These are phyloP conservation scores for Ascochyta rabiei DNA, from an alignment of 2,329 filamentous ascomycete genomes.

Conservation along the genomic window DNA sequence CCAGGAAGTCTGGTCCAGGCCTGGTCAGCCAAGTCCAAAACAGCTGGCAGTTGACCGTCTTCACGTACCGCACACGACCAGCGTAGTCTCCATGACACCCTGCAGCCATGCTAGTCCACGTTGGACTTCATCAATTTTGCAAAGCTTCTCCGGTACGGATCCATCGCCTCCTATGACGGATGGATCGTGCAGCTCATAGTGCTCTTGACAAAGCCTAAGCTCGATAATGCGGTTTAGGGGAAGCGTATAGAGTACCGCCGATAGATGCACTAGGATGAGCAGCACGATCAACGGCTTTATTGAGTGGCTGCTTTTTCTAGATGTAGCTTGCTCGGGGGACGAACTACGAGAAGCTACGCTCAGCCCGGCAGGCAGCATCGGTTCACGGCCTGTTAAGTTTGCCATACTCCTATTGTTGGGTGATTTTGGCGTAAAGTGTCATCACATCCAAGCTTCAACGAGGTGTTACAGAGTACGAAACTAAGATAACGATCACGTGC, in stretches of 20 bases:
- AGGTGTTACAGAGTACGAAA: background rate
- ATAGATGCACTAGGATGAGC: conserved; percentile 43
- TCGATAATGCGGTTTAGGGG: conserved; percentile 48
- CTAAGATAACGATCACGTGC: conserved; percentile 17
- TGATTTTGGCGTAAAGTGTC: background rate
- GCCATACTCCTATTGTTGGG: background rate
- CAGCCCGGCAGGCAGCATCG: background rate
- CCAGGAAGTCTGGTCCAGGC: conserved; percentile 34
- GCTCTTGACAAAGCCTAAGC: conserved; percentile 53
- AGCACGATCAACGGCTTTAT: conserved; percentile 41
- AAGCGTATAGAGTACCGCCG: conserved; percentile 43
- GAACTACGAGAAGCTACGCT: conserved; percentile 5
- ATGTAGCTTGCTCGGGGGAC: conserved; percentile 1
- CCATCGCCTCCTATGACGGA: conserved; percentile 44
- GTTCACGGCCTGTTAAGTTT: background rate
- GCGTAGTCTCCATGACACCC: conserved; percentile 51
- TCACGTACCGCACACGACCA: conserved; percentile 44
- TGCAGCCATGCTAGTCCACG: conserved; percentile 59
- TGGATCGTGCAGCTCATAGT: conserved; percentile 55
- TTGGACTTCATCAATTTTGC: conserved; percentile 61
- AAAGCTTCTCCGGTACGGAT: conserved; percentile 58
- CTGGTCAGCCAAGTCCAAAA: conserved; percentile 16
- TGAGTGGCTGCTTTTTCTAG: conserved; percentile 10
- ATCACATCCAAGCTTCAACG: background rate
- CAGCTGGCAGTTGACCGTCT: background rate